Base-by-base conservation (phyloP, 2,329 filamentous ascomycete species). In the Fusarium beomiforme region DNA sequence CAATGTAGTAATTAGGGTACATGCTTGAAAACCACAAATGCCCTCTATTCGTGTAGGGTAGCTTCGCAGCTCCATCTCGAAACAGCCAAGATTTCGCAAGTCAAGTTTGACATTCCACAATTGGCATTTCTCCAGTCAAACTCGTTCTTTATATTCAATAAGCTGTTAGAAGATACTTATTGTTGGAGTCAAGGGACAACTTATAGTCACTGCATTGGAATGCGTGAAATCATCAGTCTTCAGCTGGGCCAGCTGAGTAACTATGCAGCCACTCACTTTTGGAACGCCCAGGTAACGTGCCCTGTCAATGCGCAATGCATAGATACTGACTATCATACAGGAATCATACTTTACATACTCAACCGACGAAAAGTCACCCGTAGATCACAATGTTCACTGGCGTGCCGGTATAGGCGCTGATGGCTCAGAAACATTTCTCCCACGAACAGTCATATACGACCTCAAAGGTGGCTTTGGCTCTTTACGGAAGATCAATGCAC, bases 271-370 rank as follows among this genome's bases (percentile, higher is more conserved):
- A 97, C 95, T 0, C 96, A 99, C 83, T 99, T 98, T 81, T 99
- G 96, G 96, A 99, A 99, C 77, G 87, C 93, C 9, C 95, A 97
- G 85, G 93, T 93, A 56, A 14, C 6, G 8, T 37, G 8, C 4
- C 6, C 21, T 14, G 50, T 16, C 14, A 5, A 23, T 16, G 12
- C 47, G 44, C 12, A 17, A 6, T 8, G 29, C 11, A 29, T 17
- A 11, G 21, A n/a, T 11, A n/a, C 17, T 19, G 5, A 16, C 74
- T 74, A 23, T 14, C 14, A 9, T 3, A 14, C 70, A 97, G 92
- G 96, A 99, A 85, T 97, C 95, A 2, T 99, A 99, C 82, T 98
- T 98, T 79, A 98, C 95, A 17, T 98, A 98, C 77, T 86, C 85
- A 3, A 84, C 88, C 47, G 68, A 81, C n/a, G 77, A 79, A 14